phyloP scores from a whole-genome alignment of 345 rosid species.

The Excoecaria agallocha region DNA sequence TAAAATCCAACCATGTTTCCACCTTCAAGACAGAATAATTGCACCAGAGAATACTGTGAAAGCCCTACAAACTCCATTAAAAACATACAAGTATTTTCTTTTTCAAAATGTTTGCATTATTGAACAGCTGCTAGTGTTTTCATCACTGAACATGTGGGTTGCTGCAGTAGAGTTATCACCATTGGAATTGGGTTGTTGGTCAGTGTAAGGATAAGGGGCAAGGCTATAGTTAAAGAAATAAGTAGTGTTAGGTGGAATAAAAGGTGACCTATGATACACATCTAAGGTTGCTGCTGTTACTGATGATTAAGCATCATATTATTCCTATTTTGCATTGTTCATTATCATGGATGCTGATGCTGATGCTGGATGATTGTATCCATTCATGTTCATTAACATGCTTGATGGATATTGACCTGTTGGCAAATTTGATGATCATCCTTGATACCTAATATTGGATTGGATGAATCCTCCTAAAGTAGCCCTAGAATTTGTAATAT shows the following conservation, averaged over 20 bases:
- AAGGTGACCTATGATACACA: constrained; percentile 63
- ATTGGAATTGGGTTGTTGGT: constrained; percentile 26
- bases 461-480: constrained; percentile 29
- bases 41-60: constrained; percentile 18
- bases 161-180: constrained; percentile 35
- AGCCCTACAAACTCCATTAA: constrained; percentile 14
- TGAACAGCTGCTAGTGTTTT: constrained; percentile 47
- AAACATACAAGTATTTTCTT: neutral
- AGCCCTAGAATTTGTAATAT: constrained; percentile 12
- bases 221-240: constrained; percentile 47
- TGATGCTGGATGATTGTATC: constrained; percentile 20
- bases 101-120: constrained; percentile 37
- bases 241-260: constrained; percentile 53
- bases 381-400: constrained; percentile 45
- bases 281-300: constrained; percentile 48
- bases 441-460: constrained; percentile 38
- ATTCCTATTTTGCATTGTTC: constrained; percentile 49
- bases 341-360: constrained; percentile 41
- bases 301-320: constrained; percentile 40
- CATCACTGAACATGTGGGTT: constrained; percentile 48
- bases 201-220: constrained; percentile 36
- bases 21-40: constrained; percentile 1
- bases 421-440: constrained; percentile 8
- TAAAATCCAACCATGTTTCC: constrained; percentile 5
- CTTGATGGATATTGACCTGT: constrained; percentile 41